Conservation (phyloP, 2,329 filamentous ascomycete species). For the Colletotrichum lentis region DNA sequence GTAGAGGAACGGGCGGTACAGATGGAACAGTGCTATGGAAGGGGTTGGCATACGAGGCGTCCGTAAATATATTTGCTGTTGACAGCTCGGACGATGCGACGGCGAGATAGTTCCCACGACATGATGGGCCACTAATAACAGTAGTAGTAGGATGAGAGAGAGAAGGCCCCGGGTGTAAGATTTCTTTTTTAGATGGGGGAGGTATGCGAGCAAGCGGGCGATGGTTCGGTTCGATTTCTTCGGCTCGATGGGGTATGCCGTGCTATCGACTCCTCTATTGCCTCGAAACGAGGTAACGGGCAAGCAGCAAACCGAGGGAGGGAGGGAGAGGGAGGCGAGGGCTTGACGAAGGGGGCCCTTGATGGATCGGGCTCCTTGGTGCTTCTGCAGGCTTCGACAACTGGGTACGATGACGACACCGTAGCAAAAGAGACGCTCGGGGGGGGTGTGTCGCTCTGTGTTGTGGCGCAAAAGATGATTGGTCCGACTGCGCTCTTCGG, state of each 20-base stretch:
- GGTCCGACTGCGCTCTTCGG: conserved; percentile 6
- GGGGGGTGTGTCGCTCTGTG: background rate
- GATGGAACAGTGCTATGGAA: conserved; percentile 17
- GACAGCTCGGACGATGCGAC: conserved; percentile 70
- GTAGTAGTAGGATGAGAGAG: conserved; percentile 32
- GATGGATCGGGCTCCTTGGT: conserved; percentile 13
- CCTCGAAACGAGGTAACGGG: conserved; percentile 30
- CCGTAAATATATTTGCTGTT: conserved; percentile 79
- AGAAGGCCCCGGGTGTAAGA: conserved; percentile 32
- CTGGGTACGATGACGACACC: conserved; percentile 36
- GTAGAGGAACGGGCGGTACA: background rate
- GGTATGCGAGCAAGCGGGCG: conserved; percentile 4
- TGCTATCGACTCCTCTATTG: conserved; percentile 13
- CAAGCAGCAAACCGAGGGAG: conserved; percentile 1
- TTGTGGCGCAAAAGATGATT: conserved; percentile 32
- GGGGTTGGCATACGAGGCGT: conserved; percentile 67
- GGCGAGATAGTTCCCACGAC: conserved; percentile 66
- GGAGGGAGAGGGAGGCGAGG: conserved; percentile 2
- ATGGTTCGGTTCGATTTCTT: conserved; percentile 16
- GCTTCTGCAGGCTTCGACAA: conserved; percentile 32
- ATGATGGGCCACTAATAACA: conserved; percentile 48
- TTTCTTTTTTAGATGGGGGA: background rate
- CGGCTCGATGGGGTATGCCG: conserved; percentile 13
- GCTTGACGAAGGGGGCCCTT: background rate
- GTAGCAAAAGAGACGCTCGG: conserved; percentile 19